Base-by-base conservation (phyloP, 495 filamentous ascomycete genomes). In the Podospora conica region DNA sequence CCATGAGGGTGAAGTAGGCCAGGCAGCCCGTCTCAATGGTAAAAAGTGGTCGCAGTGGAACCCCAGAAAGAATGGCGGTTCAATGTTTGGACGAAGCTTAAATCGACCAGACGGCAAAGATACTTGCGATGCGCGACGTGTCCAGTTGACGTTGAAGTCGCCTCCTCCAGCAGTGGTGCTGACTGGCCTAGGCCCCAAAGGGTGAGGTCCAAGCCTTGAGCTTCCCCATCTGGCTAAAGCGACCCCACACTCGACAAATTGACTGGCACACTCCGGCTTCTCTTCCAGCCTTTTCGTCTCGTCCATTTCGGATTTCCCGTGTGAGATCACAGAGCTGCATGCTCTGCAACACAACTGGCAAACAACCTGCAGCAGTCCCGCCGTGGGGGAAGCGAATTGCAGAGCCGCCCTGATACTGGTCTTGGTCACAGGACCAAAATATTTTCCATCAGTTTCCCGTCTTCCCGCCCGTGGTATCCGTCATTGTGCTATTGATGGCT, bases 41-140 rank as follows among this genome's bases (percentile, higher is more conserved):
- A 22, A 31, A 68, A 66, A 70, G 63, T 48, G 64, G 57, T 40
- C 61, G 66, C 60, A 66, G 60, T 63, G 63, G 60, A 61, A 55
- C 62, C 57, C 55, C 25, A 29, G 24, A 61, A 65, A 63, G 59
- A 56, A 57, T 63, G 63, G 63, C 63, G 57, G 63, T 64, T n/a
- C 18, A 40, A 11, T 21, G 23, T 27, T 28, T 15, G 21, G 23
- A 29, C 65, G 66, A 71, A 61, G 65, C 65, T 71, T 71, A 65
- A 59, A 65, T 62, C 29, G 12, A 64, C 55, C 58, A 23, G 29
- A 25, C 11, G 53, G 23, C 29, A 28, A 27, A 63, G 66, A 65
- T 69, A 65, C 66, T 28, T 66, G 58, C 68, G 70, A 53, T 66
- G 71, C 73, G 72, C 70, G 73, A 75, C 73, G 73, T 75, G 73